Base-by-base conservation (phyloP, 1,284 basidiomycete species). In the Heliocybe sulcata region DNA sequence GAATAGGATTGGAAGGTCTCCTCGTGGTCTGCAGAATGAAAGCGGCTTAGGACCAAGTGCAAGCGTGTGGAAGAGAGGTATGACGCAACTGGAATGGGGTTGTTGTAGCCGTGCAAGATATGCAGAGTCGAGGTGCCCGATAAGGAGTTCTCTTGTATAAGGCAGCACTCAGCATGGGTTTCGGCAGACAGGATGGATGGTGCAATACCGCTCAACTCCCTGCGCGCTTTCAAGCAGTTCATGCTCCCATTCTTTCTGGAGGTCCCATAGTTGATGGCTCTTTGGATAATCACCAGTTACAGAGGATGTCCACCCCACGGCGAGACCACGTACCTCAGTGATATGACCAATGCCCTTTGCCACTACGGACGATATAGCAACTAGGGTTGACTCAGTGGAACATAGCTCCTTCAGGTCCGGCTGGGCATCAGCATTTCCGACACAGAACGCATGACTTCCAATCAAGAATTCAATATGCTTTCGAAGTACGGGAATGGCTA, bases 1-100 rank as follows among this genome's bases (percentile, higher is more conserved):
- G 94, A 96, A 67, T 94, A 97, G 1, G 81, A 75, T 62, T 91
- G 83, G 55, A 87, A 86, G 0, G 92, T 94, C 19, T 87, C 81
- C 35, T 92, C 88, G 54, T 86, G 77, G 59, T 79, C 85, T 87
- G 57, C 8, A 42, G 16, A 6, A 27, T 9, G 23, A 45, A 25
- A 8, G 51, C 38, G 33, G 52, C 55, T 29, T 58, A 45, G 57
- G 25, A 58, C 51, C 31, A 38, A 14, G 27, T 6, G 50, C 53
- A 9, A 49, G 23, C n/a, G 4, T 10, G 2, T 16, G 16, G 53
- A 23, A 27, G 26, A 50, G n/a, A 26, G 23, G 22, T 33, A 8
- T 42, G 9, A 69, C 75, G 49, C 62, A 88, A 31, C 87, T 81
- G 35, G 82, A 76, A 65, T 91, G 89, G 38, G 85, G 85, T 65